These are phyloP conservation scores for Boletellus deceptivus DNA, from an alignment of 1,284 basidiomycete species.

Conservation along the genomic window DNA sequence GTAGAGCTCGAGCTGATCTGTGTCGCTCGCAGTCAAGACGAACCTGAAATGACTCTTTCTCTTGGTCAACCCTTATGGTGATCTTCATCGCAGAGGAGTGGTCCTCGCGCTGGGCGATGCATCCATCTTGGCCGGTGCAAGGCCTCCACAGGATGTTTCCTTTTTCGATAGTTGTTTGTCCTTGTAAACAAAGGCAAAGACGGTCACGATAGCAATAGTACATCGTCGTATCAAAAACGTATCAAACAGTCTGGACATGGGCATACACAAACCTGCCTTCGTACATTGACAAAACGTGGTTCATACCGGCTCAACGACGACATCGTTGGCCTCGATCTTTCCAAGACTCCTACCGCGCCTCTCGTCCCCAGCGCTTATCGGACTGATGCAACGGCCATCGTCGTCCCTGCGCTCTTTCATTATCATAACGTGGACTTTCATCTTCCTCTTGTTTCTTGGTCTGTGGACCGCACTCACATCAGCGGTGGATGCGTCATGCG, in stretches of 20 bases:
- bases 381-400: background rate
- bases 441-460: background rate
- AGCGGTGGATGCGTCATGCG: background rate
- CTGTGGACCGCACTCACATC: too few relatives aligned
- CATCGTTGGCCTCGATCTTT: too few relatives aligned
- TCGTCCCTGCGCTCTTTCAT: background rate
- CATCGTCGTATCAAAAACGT: too few relatives aligned
- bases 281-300: too few relatives aligned
- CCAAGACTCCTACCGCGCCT: too few relatives aligned
- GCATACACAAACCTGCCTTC: too few relatives aligned
- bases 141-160: conserved; percentile 2
- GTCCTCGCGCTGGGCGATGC: background rate
- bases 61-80: background rate
- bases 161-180: background rate
- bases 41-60: conserved; percentile 2
- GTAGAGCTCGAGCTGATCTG: background rate
- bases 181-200: background rate
- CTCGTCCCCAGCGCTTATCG: background rate
- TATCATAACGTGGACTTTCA: background rate
- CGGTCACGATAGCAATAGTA: too few relatives aligned
- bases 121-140: background rate
- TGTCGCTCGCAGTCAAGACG: background rate
- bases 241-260: too few relatives aligned
- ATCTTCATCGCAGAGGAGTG: background rate
- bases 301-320: too few relatives aligned